Evolutionary conservation across 2,329 filamentous ascomycete genomes (phyloP).

Genomic region (Fusarium lyarnte): DNA sequence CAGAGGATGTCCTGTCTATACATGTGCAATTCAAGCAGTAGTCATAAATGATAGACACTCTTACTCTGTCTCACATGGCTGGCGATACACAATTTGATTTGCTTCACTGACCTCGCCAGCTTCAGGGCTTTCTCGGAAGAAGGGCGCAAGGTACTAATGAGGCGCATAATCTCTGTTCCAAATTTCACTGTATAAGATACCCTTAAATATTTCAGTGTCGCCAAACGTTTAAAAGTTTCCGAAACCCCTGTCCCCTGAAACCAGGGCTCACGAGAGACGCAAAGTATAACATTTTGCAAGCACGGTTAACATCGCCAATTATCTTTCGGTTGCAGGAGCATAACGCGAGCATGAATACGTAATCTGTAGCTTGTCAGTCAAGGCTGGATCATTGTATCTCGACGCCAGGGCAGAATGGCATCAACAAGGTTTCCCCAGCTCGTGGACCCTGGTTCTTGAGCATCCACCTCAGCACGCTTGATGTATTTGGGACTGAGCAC

Average conservation of each 20-base stretch:
- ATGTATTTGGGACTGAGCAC: background rate
- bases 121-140: background rate
- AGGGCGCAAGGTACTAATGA: background rate
- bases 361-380: background rate
- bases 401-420: conserved; percentile 17
- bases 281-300: background rate
- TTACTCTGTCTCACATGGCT: background rate
- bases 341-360: background rate
- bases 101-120: background rate
- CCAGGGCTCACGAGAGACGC: background rate
- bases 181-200: background rate
- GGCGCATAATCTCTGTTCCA: background rate
- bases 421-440: conserved; percentile 36
- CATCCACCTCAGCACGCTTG: conserved; percentile 17
- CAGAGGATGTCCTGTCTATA: conserved; percentile 6
- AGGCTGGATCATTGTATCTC: background rate
- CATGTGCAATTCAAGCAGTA: conserved; percentile 11
- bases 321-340: background rate
- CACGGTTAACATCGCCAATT: background rate
- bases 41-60: conserved; percentile 19
- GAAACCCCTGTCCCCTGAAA: background rate
- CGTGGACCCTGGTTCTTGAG: conserved; percentile 19
- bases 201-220: background rate
- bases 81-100: background rate
- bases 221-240: background rate